Base-by-base conservation (phyloP, 2,329 filamentous ascomycete genomes). In the Diaporthe citri region DNA sequence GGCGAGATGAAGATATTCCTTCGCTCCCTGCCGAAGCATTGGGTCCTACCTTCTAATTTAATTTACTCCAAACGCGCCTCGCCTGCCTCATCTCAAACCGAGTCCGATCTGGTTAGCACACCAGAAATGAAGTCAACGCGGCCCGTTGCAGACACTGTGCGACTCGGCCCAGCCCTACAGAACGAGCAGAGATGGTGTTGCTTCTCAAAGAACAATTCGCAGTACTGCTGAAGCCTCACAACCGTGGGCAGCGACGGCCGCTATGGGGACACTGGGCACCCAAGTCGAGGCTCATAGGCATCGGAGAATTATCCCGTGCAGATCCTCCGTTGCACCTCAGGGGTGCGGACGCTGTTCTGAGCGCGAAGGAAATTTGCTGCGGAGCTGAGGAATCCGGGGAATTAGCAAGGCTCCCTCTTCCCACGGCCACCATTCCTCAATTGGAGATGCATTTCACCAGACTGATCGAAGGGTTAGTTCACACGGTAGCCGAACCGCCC, bases 1-100 rank as follows among this genome's bases (percentile, higher is more conserved):
- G 34, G 25, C 48, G 57, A 72, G 57, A 64, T 72, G 71, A 72
- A 55, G 48, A 64, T 55, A 36, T 72, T 64, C 46, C 34, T 64
- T 56, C 28, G 36, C 43, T 43, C 70, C 70, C 34, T 62, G 70
- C 70, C 56, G 56, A 72, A 52, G 70, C 57, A 55, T 72, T 64
- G 57, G 70, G 48, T 31, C 15, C 57, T 41, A 55, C 43, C 13
- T 25, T 46, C 66, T 22, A 43, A 31, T 64, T 70, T 74, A 74
- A 70, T 74, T 31, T 76, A 70, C 60, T 22, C 73, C 31, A 76
- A 76, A 76, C 72, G 71, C 46, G 69, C 67, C 73, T 72, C 70
- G 60, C 46, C 39, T 69, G 57, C 73, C 48, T 62, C 62, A 64
- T 69, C 57, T 72, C 57, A 46, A 46, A 41, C 34, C 20, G 25